These are phyloP conservation scores for Penicillium oxalicum DNA, from an alignment of 2,329 filamentous ascomycete genomes.

Conservation along the genomic window DNA sequence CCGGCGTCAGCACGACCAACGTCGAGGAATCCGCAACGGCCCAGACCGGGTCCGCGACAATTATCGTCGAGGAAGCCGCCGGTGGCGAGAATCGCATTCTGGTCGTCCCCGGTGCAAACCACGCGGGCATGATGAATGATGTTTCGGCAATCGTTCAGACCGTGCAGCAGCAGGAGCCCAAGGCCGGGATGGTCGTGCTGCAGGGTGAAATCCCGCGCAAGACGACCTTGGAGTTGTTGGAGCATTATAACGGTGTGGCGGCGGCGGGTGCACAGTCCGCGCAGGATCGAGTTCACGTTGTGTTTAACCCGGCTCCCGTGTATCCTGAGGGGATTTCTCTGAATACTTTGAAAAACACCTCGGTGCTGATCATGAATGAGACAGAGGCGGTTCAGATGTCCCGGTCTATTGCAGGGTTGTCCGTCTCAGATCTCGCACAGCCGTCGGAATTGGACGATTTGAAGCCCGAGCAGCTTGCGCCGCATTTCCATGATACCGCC, in stretches of 20 bases:
- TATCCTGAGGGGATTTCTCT: conserved; percentile 60
- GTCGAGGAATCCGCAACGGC: conserved; percentile 46
- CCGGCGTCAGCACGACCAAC: conserved; percentile 54
- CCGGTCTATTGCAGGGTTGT: conserved; percentile 12
- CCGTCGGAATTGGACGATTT: conserved; percentile 7
- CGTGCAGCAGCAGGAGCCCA: background rate
- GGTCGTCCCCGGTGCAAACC: conserved; percentile 61
- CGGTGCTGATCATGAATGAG: conserved; percentile 21
- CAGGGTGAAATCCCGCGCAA: conserved; percentile 19
- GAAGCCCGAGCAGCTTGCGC: conserved; percentile 13
- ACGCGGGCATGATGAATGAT: conserved; percentile 28
- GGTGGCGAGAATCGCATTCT: conserved; percentile 66
- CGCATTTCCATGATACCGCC: conserved; percentile 13
- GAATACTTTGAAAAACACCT: conserved; percentile 7
- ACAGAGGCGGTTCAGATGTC: conserved; percentile 24
- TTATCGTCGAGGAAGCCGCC: conserved; percentile 63
- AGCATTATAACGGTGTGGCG: conserved; percentile 13
- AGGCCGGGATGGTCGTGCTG: conserved; percentile 12
- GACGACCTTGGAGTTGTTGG: conserved; percentile 13
- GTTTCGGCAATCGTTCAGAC: conserved; percentile 25
- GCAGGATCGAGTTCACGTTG: conserved; percentile 40
- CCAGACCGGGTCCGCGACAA: conserved; percentile 50
- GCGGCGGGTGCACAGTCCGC: background rate
- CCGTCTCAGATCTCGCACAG: conserved; percentile 6
- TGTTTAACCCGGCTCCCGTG: conserved; percentile 79